Conservation (phyloP, 768 basidiomycete genomes). For the Pleurotus salmoneostramineus region DNA sequence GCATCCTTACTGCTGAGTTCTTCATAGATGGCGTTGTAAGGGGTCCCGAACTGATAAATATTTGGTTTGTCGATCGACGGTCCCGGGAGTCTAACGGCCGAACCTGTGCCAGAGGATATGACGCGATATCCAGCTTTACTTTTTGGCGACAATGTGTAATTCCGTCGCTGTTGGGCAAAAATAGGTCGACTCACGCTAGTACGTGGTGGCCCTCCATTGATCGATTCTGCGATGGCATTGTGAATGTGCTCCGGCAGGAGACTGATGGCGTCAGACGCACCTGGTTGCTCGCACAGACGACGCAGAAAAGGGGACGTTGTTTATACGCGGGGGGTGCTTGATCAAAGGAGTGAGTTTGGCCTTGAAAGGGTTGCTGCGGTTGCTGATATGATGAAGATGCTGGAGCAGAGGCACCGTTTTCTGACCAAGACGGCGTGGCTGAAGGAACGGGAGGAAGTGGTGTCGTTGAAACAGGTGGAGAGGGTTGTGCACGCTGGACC, state of each 20-base stretch:
- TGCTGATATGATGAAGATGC: constrained; percentile 8
- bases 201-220: constrained; percentile 98
- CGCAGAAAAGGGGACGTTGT: constrained; percentile 84
- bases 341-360: constrained; percentile 3
- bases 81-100: constrained; percentile 93
- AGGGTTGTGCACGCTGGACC: constrained; percentile 43
- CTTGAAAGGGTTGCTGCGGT: not conserved
- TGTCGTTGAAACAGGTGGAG: constrained; percentile 34
- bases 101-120: constrained; percentile 93
- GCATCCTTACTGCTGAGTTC: constrained; percentile 83
- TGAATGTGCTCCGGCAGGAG: constrained; percentile 1
- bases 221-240: constrained; percentile 62
- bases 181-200: constrained; percentile 58
- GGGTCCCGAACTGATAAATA: constrained; percentile 94
- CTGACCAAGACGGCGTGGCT: constrained; percentile 18
- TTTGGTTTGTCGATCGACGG: constrained; percentile 97
- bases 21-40: constrained; percentile 93
- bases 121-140: constrained; percentile 92
- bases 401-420: constrained; percentile 18
- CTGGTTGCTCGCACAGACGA: constrained; percentile 99
- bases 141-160: constrained; percentile 14
- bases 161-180: not conserved
- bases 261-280: constrained; percentile 38
- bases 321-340: constrained; percentile 37
- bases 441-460: constrained; percentile 21